Evolutionary conservation across 2,329 filamentous ascomycete genomes (phyloP), one percentile per base, ranked within the genome.

Genomic region (Beauveria pseudobassiana): DNA sequence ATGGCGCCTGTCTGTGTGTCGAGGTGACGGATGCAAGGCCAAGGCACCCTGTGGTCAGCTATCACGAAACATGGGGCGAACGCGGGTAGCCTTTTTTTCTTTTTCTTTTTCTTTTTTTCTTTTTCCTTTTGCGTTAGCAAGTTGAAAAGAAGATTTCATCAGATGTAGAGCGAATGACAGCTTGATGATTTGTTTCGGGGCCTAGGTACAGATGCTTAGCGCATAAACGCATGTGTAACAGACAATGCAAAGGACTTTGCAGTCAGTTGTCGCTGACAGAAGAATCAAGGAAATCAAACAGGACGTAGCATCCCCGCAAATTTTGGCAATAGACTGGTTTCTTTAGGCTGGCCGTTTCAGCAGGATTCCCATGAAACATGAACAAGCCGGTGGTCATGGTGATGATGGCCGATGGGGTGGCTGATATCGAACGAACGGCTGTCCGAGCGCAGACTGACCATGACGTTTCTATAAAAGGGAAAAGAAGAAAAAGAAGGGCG

Each of bases 331-430:
- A 22, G 24, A 20, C 34, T 30, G 24, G 26, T 46, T 54, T 54
- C 22, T 43, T 45, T 22, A 42, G 38, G 28, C n/a, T 16, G 12
- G 38, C 34, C 30, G 55, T 58, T 58, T 58, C 55, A 58, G 55
- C 45, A 38, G 55, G 28, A 58, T 50, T 49, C 20, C 28, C 55
- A 50, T 58, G 55, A 58, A 58, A 58, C 55, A 50, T 49, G 34
- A 18, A 18, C 26, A n/a, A 57, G 18, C 26, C 53, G 34, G 38
- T 20, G 34, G 34, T 14, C 34, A 38, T 38, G 34, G 20, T 51
- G n/a, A 7, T n/a, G 51, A 18, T 28, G 53, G 52, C 9, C 20
- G 51, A 30, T 22, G 53, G 40, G 9, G 20, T 18, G 34, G 18
- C n/a, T 6, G 45, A 24, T 49, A 38, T 30, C 48, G 26, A 51